Base-by-base conservation (phyloP, 495 filamentous ascomycete genomes). In the Penicillium waksmanii region DNA sequence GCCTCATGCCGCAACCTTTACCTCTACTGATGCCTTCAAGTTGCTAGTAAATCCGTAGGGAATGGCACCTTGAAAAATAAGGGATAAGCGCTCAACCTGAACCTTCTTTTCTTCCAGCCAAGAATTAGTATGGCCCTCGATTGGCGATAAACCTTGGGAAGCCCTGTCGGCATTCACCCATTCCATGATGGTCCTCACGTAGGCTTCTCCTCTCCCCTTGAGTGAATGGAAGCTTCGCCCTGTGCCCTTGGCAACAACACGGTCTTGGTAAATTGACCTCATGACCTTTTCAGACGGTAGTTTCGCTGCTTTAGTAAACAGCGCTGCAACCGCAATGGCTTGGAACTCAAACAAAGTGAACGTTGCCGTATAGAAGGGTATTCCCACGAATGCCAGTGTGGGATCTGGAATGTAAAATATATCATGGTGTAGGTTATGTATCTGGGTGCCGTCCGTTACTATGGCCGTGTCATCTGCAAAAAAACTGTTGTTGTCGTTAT, bases 271-370 rank as follows among this genome's bases (percentile, higher is more conserved):
- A 60, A 87, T 82, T 2, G 55, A 53, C 51, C 77, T 72, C 81
- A 89, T 85, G 1, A 64, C 69, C 5, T 69, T 68, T 31, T 68
- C 35, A 0, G 70, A 34, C 0, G 87, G 88, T 2, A 90, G 66
- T 10, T 63, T 54, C 0, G 78, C 81, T 36, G 76, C 70, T 0
- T 82, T 83, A 3, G 83, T 71, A 38, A 89, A 78, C 0, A 87
- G 80, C 6, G 82, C 80, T 9, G 85, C 77, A 1, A 83, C 73
- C 1, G 78, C 82, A 51, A 86, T 84, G 3, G 85, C 84, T 57
- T 89, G 87, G 63, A 85, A 86, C 60, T 89, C 87, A 51, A 87
- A 88, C 8, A 87, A 72, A 0, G 85, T 82, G 57, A 89, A 89
- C 0, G 85, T 85, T 0, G 84, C 84, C 0, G 81, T 82, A 47